Percentiles rank a stretch among this genome's conserved stretches.
Conservation (phyloP, 2,329 filamentous ascomycete genomes). For the Aureobasidium sp. region DNA sequence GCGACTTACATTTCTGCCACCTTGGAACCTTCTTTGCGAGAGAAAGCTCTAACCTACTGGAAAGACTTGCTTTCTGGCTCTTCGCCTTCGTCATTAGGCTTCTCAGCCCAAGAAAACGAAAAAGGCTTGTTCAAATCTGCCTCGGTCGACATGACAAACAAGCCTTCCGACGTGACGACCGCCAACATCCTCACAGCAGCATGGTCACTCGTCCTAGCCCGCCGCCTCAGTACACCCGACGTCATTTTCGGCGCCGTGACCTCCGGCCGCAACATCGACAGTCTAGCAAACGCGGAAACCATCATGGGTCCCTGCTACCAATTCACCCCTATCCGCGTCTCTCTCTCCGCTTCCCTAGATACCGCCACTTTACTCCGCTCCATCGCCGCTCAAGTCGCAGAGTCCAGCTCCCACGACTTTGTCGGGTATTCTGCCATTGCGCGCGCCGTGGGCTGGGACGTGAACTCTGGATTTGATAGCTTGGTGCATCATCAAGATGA, state of each 20-base stretch:
- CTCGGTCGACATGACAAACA: conserved; percentile 24
- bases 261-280: conserved; percentile 53
- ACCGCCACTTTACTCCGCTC: conserved; percentile 28
- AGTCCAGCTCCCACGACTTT: conserved; percentile 29
- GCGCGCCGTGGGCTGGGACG: neutral
- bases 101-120: conserved; percentile 15
- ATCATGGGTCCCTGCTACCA: conserved; percentile 62
- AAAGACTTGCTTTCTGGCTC: conserved; percentile 50
- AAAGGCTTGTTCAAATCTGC: conserved; percentile 30
- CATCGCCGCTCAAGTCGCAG: conserved; percentile 32
- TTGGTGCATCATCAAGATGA: conserved; percentile 35
- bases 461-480: conserved; percentile 22
- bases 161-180: conserved; percentile 21
- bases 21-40: neutral
- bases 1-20: conserved; percentile 8
- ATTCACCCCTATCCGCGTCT: conserved; percentile 57
- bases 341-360: conserved; percentile 44
- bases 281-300: conserved; percentile 47
- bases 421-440: conserved; percentile 33
- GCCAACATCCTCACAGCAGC: conserved; percentile 48
- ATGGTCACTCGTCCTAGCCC: conserved; percentile 51
- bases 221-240: conserved; percentile 43
- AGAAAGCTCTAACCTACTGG: conserved; percentile 50
- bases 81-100: conserved; percentile 32
- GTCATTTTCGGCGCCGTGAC: conserved; percentile 58